phyloP scores from a whole-genome alignment of 345 rosid genomes.

The Camelina laxa region DNA sequence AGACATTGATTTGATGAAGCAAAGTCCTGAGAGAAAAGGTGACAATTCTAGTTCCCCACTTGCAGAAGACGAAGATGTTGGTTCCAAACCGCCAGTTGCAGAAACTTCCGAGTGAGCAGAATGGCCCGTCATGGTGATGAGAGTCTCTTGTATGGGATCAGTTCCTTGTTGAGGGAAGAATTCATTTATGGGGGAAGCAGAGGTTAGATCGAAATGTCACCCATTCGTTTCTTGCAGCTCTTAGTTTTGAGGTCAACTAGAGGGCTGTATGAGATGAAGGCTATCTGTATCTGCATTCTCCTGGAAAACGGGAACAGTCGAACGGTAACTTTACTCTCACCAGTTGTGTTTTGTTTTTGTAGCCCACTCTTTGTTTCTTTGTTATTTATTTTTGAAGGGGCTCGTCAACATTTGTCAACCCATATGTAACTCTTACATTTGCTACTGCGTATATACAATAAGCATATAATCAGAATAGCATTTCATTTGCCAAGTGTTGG shows the following conservation, averaged over 20 bases:
- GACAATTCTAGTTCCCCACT: slow-evolving; percentile 1
- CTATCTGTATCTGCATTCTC: not conserved
- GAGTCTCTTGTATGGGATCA: slow-evolving; percentile 3
- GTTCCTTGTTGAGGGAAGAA: slow-evolving; percentile 1
- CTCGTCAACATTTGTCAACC: slow-evolving; percentile 8
- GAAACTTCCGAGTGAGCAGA: slow-evolving; percentile 25
- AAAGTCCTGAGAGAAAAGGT: slow-evolving; percentile 24
- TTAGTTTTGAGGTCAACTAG: slow-evolving; percentile 8
- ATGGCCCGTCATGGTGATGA: not conserved
- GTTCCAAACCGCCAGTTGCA: slow-evolving; percentile 17
- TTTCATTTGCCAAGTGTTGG: not conserved
- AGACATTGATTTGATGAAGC: slow-evolving; percentile 16
- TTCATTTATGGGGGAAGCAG: not conserved
- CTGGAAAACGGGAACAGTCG: not conserved
- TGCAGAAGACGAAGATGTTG: slow-evolving; percentile 24
- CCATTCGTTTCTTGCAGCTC: slow-evolving; percentile 12
- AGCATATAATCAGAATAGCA: not conserved
- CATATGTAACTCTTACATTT: slow-evolving; percentile 18
- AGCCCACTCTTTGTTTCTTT: not conserved
- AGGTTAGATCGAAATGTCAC: slow-evolving; percentile 5
- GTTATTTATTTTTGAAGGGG: slow-evolving; percentile 2
- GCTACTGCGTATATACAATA: slow-evolving; percentile 13
- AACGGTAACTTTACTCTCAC: slow-evolving; percentile 3
- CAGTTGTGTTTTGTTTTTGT: not conserved
- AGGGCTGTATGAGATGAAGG: slow-evolving; percentile 22